phyloP scores from a whole-genome alignment of 371 early-diverging fungal genomes.

The Synchytrium microbalum region DNA sequence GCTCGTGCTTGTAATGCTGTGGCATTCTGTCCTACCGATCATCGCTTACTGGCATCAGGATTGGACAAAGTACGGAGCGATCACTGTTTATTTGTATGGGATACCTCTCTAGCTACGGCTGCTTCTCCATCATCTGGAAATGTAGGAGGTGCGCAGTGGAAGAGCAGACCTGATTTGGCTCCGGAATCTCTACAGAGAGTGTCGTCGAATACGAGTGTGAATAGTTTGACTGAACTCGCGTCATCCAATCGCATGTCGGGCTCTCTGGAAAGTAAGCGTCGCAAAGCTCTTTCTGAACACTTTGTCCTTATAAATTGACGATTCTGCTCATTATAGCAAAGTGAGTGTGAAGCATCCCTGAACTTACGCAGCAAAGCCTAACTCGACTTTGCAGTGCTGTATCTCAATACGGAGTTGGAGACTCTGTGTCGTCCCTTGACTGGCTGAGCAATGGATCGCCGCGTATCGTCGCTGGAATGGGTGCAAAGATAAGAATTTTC shows the following conservation, averaged over 20 bases:
- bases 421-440: constrained; percentile 61
- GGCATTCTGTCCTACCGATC: constrained; percentile 54
- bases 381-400: background rate
- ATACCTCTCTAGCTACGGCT: constrained; percentile 24
- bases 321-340: no score
- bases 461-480: constrained; percentile 68
- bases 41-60: constrained; percentile 57
- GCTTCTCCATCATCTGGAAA: constrained; percentile 4
- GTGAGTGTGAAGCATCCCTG: no score
- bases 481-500: constrained; percentile 59
- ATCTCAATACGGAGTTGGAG: constrained; percentile 58
- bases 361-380: constrained; percentile 5
- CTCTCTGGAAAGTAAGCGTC: background rate
- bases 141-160: background rate
- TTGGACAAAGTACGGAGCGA: constrained; percentile 66
- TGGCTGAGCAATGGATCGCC: constrained; percentile 54
- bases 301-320: no score
- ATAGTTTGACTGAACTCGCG: constrained; percentile 14
- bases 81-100: constrained; percentile 67
- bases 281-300: no score
- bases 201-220: constrained; percentile 25
- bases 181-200: background rate
- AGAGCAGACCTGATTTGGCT: background rate
- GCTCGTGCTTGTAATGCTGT: constrained; percentile 67
- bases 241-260: background rate